A percentile compares a stretch with the other conserved stretches of the same genome.
phyloP scores from a whole-genome alignment of 2,329 filamentous ascomycete genomes.

The Aspergillus novofumigatus region DNA sequence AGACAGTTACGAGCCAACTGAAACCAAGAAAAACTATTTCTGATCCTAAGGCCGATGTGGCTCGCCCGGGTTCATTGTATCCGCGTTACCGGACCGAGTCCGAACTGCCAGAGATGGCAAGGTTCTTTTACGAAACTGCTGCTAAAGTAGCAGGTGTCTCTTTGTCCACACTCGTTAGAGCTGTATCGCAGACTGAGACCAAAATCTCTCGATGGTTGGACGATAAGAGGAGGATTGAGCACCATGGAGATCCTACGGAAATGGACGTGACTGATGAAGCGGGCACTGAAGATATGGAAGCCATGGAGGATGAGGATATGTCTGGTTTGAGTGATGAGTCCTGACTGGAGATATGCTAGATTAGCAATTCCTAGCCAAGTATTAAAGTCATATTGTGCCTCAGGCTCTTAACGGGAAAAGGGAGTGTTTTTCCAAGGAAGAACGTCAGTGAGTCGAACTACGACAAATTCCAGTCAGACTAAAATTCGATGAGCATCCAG shows the following conservation, averaged over 20 bases:
- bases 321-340: constrained; percentile 7
- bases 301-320: constrained; percentile 13
- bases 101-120: constrained; percentile 45
- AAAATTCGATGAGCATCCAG: not conserved
- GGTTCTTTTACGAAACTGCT: constrained; percentile 48
- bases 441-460: not conserved
- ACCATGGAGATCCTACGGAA: constrained; percentile 18
- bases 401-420: not conserved
- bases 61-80: constrained; percentile 50
- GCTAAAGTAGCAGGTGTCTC: constrained; percentile 49
- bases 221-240: constrained; percentile 29
- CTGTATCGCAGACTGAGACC: constrained; percentile 49
- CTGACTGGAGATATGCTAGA: not conserved
- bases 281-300: constrained; percentile 15
- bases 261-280: constrained; percentile 13
- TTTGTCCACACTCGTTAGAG: constrained; percentile 47
- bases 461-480: not conserved
- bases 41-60: constrained; percentile 32
- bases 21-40: constrained; percentile 36
- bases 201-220: constrained; percentile 39
- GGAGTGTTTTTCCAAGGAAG: not conserved
- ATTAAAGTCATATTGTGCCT: not conserved
- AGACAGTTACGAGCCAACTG: constrained; percentile 41
- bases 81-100: constrained; percentile 44
- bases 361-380: not conserved